Percentiles rank a stretch among this genome's conserved stretches.
These are phyloP conservation scores for Geotrichum citri-aurantii DNA, from an alignment of 1,139 yeast species.

Conservation along the genomic window DNA sequence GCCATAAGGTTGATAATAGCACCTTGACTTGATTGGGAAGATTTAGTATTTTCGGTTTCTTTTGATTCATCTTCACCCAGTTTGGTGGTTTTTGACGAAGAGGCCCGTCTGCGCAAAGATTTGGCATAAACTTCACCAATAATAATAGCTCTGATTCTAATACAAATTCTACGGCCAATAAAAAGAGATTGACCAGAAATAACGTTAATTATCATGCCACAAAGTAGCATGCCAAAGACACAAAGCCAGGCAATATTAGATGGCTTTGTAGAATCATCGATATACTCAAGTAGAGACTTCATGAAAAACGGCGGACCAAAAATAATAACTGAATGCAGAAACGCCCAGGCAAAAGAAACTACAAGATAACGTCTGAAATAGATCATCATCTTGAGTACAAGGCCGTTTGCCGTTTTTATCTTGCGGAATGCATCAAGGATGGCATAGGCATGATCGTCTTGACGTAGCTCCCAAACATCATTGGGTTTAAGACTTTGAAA, in stretches of 20 bases:
- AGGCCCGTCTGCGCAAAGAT: conserved; percentile 76
- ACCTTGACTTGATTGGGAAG: conserved; percentile 69
- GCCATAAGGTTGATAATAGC: conserved; percentile 94
- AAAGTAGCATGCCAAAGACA: conserved; percentile 64
- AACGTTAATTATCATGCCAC: conserved; percentile 56
- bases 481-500: conserved; percentile 47
- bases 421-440: conserved; percentile 53
- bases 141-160: conserved; percentile 81
- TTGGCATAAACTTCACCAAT: conserved; percentile 90
- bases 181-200: conserved; percentile 77
- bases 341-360: conserved; percentile 68
- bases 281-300: conserved; percentile 73
- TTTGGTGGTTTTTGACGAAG: conserved; percentile 37
- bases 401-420: conserved; percentile 39
- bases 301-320: conserved; percentile 78
- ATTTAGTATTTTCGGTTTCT: conserved; percentile 14
- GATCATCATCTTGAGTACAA: conserved; percentile 52
- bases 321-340: conserved; percentile 54
- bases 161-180: conserved; percentile 87
- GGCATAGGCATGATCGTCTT: conserved; percentile 73
- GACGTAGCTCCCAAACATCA: conserved; percentile 81
- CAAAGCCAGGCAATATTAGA: conserved; percentile 79
- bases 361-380: conserved; percentile 59
- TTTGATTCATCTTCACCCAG: conserved; percentile 19
- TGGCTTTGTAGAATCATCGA: conserved; percentile 63